Conservation (phyloP, 257 asterid species). For the Leonotis leonurus region DNA sequence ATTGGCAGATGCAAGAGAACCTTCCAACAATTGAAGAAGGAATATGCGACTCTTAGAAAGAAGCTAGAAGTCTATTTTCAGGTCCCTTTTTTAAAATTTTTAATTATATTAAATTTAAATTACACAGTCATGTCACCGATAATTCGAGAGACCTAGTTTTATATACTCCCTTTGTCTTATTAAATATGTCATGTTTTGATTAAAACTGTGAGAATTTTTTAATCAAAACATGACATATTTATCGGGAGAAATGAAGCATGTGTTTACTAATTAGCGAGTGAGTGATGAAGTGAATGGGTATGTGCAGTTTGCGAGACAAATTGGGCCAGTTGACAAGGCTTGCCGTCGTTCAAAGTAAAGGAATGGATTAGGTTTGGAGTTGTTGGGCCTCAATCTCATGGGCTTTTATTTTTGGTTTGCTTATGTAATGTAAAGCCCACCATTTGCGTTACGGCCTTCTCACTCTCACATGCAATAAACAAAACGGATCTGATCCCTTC, state of each 20-base stretch:
- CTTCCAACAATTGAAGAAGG: constrained; percentile 68
- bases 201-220: too few relatives aligned
- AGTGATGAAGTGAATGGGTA: too few relatives aligned
- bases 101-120: too few relatives aligned
- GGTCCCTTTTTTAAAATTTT: constrained; percentile 40
- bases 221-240: too few relatives aligned
- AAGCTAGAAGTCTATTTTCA: constrained; percentile 72
- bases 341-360: constrained; percentile 39
- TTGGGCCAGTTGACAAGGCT: constrained; percentile 49
- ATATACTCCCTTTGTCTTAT: too few relatives aligned
- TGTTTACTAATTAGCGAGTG: neutral
- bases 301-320: constrained; percentile 56
- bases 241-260: too few relatives aligned
- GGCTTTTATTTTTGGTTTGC: neutral
- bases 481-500: neutral
- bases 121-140: too few relatives aligned
- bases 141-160: too few relatives aligned
- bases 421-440: neutral
- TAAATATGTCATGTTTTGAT: too few relatives aligned
- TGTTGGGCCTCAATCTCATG: too few relatives aligned
- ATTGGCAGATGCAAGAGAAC: constrained; percentile 58
- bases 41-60: constrained; percentile 50
- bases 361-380: neutral
- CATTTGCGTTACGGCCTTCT: too few relatives aligned
- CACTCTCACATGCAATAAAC: too few relatives aligned